Evolutionary conservation across 108 stramenopile species (phyloP).

Genomic region (Cyclotella atomus): DNA sequence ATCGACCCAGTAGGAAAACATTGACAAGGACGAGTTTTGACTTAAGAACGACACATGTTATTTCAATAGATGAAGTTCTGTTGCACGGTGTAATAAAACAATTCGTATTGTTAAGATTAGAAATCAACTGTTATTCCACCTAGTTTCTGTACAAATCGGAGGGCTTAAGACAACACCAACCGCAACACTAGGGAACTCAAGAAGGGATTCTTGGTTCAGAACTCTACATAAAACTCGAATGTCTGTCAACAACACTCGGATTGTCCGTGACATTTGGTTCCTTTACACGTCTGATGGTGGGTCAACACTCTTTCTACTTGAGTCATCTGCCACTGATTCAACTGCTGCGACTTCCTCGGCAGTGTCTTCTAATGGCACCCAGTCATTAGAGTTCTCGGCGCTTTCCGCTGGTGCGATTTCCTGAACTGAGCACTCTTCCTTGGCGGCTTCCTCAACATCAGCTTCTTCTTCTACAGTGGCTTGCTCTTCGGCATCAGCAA

Average conservation of each 20-base stretch:
- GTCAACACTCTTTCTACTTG: not conserved
- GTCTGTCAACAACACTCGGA: not conserved
- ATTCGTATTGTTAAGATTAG: no score
- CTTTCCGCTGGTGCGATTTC: not conserved
- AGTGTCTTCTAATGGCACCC: not conserved
- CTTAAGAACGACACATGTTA: no score
- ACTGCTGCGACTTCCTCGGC: not conserved
- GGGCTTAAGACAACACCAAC: not conserved
- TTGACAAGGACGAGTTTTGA: no score
- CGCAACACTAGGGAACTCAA: no score
- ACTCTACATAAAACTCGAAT: not conserved
- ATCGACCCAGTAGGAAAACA: no score
- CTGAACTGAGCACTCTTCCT: not conserved
- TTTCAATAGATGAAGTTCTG: no score
- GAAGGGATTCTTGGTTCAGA: not conserved
- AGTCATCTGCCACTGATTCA: not conserved
- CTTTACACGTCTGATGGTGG: not conserved
- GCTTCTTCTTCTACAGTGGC: not conserved
- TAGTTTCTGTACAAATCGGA: not conserved
- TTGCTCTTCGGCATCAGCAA: not conserved
- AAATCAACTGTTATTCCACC: no score
- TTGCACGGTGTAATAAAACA: no score
- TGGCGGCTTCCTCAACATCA: not conserved
- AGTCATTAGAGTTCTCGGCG: not conserved
- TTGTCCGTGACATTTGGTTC: not conserved